These are phyloP conservation scores for Candida adriatica DNA, from an alignment of 805 yeast species.

Conservation along the genomic window DNA sequence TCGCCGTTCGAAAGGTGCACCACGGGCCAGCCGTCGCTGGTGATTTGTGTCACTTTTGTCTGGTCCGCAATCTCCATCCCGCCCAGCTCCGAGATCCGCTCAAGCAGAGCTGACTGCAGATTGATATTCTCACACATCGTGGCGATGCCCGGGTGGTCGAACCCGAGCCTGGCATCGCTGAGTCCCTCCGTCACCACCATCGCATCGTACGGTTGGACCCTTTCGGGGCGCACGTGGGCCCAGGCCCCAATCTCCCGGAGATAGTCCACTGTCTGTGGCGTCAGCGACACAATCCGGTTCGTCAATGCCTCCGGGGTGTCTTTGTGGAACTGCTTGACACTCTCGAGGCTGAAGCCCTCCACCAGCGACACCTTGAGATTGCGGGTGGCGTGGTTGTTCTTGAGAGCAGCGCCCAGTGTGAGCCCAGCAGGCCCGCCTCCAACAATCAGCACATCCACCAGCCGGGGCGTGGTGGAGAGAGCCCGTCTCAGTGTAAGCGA, in stretches of 20 bases:
- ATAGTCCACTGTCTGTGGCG: constrained; percentile 70
- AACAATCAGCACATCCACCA: constrained; percentile 71
- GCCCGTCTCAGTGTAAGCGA: constrained; percentile 19
- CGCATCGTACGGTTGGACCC: constrained; percentile 74
- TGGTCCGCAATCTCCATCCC: constrained; percentile 48
- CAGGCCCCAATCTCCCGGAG: constrained; percentile 71
- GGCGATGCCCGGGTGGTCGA: constrained; percentile 61
- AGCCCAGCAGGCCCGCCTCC: constrained; percentile 99
- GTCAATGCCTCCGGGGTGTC: constrained; percentile 43
- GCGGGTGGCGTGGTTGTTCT: constrained; percentile 55
- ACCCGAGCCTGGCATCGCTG: constrained; percentile 61
- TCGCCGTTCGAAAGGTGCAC: constrained; percentile 64
- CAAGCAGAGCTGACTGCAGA: constrained; percentile 66
- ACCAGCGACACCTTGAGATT: constrained; percentile 59
- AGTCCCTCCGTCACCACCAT: constrained; percentile 83
- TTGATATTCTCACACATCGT: constrained; percentile 88
- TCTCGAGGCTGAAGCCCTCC: constrained; percentile 60
- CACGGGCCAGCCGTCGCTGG: constrained; percentile 59
- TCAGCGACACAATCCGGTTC: constrained; percentile 79
- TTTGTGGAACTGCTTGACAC: constrained; percentile 37
- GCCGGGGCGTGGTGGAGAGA: constrained; percentile 20
- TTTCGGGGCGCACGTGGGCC: constrained; percentile 57
- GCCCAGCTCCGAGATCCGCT: constrained; percentile 41
- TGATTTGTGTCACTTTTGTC: constrained; percentile 58
- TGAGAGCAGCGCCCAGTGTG: constrained; percentile 75